Evolutionary conservation across 2,329 filamentous ascomycete genomes (phyloP).

Genomic region (Monosporascus sp.): DNA sequence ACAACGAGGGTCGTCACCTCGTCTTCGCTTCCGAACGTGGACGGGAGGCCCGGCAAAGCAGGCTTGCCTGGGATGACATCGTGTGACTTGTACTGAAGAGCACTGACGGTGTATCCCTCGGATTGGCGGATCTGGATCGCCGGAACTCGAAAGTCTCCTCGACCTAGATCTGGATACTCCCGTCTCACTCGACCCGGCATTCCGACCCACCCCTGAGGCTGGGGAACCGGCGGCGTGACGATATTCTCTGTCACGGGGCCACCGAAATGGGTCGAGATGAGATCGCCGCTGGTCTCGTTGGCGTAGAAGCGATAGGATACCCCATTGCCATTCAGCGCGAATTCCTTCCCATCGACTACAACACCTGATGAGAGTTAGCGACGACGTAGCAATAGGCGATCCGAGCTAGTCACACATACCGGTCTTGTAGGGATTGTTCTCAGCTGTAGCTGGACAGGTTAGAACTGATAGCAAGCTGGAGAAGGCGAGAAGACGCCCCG

Average conservation of each 20-base stretch:
- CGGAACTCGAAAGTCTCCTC: slow-evolving; percentile 58
- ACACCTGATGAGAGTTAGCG: slow-evolving; percentile 35
- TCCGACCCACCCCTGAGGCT: slow-evolving; percentile 48
- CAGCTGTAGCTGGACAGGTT: background rate
- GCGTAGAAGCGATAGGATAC: slow-evolving; percentile 60
- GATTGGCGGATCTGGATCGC: slow-evolving; percentile 57
- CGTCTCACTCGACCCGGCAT: slow-evolving; percentile 46
- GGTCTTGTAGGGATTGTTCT: background rate
- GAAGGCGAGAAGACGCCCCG: background rate
- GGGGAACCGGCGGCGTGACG: slow-evolving; percentile 30
- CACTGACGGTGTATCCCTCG: slow-evolving; percentile 53
- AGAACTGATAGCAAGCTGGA: background rate
- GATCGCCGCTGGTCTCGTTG: slow-evolving; percentile 46
- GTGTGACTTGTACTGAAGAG: slow-evolving; percentile 54
- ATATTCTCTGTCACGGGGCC: slow-evolving; percentile 45
- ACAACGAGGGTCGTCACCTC: slow-evolving; percentile 57
- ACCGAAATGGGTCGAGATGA: slow-evolving; percentile 56
- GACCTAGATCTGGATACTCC: slow-evolving; percentile 60
- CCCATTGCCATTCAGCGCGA: slow-evolving; percentile 50
- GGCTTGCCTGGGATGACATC: slow-evolving; percentile 53
- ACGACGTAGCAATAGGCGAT: too few species aligned
- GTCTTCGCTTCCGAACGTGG: slow-evolving; percentile 51
- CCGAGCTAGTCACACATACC: background rate
- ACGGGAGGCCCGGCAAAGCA: slow-evolving; percentile 48
- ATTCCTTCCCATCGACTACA: slow-evolving; percentile 48